Evolutionary conservation across 2,329 filamentous ascomycete species (phyloP).

Genomic region (Fusarium udum): DNA sequence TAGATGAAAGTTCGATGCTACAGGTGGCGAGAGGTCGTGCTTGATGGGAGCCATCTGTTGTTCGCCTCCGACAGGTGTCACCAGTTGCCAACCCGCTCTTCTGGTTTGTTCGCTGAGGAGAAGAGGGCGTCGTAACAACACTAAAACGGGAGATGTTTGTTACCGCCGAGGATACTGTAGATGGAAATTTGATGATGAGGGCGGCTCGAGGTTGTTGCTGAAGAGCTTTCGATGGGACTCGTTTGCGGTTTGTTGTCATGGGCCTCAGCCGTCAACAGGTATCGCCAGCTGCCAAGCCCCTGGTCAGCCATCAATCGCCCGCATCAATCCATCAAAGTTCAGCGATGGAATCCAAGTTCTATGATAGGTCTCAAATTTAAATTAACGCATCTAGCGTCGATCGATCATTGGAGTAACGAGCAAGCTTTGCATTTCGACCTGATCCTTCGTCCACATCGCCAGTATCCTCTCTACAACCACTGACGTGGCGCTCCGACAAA

Average conservation of each 20-base stretch:
- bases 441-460: not conserved
- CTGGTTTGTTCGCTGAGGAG: not conserved
- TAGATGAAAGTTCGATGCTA: not conserved
- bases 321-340: not conserved
- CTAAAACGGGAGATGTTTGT: accelerated
- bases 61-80: not conserved
- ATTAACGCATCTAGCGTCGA: not conserved
- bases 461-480: not conserved
- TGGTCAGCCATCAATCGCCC: not conserved
- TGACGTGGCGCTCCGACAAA: not conserved
- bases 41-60: not conserved
- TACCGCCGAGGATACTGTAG: accelerated
- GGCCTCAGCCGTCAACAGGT: not conserved
- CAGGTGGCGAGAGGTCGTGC: not conserved
- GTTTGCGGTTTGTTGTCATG: not conserved
- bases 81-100: not conserved
- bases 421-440: not conserved
- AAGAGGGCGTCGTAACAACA: not conserved
- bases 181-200: too few relatives aligned
- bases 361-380: accelerated
- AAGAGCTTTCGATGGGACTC: not conserved
- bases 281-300: not conserved
- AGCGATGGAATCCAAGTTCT: not conserved
- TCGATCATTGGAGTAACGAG: not conserved
- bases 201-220: not conserved